These are phyloP conservation scores for Acanthamoeba lenticulata DNA, from an alignment of 208 protist genomes.

Conservation along the genomic window DNA sequence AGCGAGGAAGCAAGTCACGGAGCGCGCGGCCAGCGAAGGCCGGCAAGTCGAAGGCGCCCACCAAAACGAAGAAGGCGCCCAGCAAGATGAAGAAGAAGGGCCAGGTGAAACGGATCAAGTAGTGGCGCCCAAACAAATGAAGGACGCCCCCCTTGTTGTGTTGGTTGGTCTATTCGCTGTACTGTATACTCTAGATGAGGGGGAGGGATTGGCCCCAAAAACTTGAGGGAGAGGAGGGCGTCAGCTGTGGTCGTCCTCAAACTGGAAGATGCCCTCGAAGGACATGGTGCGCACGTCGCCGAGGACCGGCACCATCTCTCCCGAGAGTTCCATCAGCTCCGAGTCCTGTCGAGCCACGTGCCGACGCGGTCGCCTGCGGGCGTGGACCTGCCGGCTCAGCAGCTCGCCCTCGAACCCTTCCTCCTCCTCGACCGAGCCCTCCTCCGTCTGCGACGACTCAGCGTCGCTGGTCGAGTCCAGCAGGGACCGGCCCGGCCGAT, in stretches of 20 bases:
- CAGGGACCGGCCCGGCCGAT: neutral
- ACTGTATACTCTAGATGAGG: no score
- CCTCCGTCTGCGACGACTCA: neutral
- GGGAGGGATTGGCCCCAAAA: no score
- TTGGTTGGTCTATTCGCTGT: no score
- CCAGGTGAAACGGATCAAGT: no score
- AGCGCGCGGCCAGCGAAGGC: no score
- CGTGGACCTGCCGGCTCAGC: neutral
- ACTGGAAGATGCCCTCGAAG: constrained; percentile 7
- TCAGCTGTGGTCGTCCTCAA: neutral
- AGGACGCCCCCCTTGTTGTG: no score
- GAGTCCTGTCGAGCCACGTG: neutral
- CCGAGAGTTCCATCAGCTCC: neutral
- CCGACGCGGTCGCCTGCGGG: neutral
- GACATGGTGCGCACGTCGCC: neutral
- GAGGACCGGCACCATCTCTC: neutral
- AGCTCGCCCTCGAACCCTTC: neutral
- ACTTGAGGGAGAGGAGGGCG: no score
- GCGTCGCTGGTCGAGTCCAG: neutral
- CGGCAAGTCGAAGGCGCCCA: no score
- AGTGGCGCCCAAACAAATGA: neutral
- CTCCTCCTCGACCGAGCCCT: neutral
- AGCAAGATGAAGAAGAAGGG: neutral
- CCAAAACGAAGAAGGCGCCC: no score
- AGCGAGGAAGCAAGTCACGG: no score